Percentiles rank a stretch among this genome's conserved stretches.
Evolutionary conservation across 352 stramenopile genomes (phyloP).

Genomic region (Globisporangium viniferum): DNA sequence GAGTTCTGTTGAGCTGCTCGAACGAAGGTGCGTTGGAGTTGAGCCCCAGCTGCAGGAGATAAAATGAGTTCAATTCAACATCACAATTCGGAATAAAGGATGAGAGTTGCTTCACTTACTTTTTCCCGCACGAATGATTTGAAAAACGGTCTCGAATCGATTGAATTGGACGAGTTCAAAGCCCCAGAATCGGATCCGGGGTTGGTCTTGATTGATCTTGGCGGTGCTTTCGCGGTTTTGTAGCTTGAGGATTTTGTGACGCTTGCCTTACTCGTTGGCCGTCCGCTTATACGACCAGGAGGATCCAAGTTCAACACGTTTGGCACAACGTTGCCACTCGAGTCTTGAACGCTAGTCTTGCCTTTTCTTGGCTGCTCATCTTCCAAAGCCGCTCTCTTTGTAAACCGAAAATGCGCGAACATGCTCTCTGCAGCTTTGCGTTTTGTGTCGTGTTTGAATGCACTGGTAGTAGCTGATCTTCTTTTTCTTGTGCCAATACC

Average conservation of each 20-base stretch:
- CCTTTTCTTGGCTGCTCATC: background rate
- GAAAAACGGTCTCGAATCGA: constrained; percentile 18
- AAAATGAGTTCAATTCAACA: background rate
- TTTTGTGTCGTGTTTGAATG: background rate
- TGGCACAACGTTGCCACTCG: background rate
- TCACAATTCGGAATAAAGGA: background rate
- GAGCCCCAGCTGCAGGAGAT: background rate
- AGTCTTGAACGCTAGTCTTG: background rate
- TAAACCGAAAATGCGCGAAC: constrained; percentile 18
- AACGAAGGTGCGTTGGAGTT: background rate
- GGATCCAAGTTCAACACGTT: background rate
- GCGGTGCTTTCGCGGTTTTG: background rate
- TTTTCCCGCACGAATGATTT: constrained; percentile 19
- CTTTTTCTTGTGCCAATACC: background rate
- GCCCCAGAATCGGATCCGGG: background rate
- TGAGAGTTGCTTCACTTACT: background rate
- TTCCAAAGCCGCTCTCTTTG: background rate
- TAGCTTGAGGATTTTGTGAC: background rate
- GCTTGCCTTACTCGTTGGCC: background rate
- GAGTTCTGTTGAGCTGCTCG: background rate
- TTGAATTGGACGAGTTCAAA: background rate
- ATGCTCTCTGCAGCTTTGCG: constrained; percentile 10
- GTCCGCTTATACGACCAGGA: background rate
- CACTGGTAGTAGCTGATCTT: background rate
- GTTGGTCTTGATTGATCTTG: background rate